phyloP scores from a whole-genome alignment of 2,329 filamentous ascomycete genomes.

The Ceratocystiopsis brevicomis region DNA sequence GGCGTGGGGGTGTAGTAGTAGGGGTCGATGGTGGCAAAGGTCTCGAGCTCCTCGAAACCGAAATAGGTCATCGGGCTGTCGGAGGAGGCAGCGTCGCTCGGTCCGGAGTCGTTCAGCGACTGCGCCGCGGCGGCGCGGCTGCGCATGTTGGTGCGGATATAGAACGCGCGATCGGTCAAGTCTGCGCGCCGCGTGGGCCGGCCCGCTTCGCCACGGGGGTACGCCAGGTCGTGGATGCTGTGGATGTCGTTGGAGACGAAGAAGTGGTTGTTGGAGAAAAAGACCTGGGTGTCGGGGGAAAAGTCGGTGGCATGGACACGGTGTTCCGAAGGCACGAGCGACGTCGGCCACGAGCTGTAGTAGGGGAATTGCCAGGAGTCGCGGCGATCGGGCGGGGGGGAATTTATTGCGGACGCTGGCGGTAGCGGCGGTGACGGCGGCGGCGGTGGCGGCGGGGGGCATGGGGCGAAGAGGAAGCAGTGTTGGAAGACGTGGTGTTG shows the following conservation, averaged over 20 bases:
- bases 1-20: constrained; percentile 61
- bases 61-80: not conserved
- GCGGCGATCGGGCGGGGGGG: too few relatives aligned
- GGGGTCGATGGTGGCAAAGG: constrained; percentile 53
- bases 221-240: too few relatives aligned
- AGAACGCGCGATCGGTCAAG: constrained; percentile 40
- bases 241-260: too few relatives aligned
- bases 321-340: constrained; percentile 42
- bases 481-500: not conserved
- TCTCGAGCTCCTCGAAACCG: constrained; percentile 31
- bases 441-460: too few relatives aligned
- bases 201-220: too few relatives aligned
- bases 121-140: too few relatives aligned
- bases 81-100: not conserved
- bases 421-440: too few relatives aligned
- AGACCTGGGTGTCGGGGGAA: too few relatives aligned
- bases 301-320: constrained; percentile 24
- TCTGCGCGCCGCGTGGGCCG: too few relatives aligned
- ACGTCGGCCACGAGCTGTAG: constrained; percentile 56
- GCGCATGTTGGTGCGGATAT: constrained; percentile 55
- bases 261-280: too few relatives aligned
- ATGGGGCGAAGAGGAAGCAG: not conserved
- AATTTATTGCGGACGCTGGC: too few relatives aligned
- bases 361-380: constrained; percentile 20
- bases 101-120: too few relatives aligned